Evolutionary conservation across 768 basidiomycete species (phyloP).

Genomic region (Coprinopsis cinerea): DNA sequence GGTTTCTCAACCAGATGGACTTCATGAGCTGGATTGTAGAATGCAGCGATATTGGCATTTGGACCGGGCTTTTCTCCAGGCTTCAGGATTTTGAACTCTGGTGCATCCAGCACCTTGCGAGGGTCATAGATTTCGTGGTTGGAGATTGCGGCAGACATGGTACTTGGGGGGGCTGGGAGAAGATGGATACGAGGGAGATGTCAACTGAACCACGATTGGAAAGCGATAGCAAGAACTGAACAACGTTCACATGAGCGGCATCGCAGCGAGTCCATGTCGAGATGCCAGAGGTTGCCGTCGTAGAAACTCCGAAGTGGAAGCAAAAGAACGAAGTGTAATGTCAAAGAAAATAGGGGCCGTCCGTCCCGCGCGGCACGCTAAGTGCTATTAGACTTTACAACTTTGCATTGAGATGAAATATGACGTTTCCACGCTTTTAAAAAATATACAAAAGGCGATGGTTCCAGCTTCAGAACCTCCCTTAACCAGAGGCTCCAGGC

Average conservation of each 20-base stretch:
- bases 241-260: not conserved
- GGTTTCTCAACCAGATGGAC: constrained; percentile 67
- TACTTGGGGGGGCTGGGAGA: not conserved
- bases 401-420: not conserved
- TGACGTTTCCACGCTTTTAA: constrained; percentile 8
- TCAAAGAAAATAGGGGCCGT: too few species aligned
- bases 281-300: too few species aligned
- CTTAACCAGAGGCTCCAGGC: constrained; percentile 22
- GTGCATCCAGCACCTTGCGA: constrained; percentile 49
- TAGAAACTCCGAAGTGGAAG: too few species aligned
- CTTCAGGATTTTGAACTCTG: constrained; percentile 47
- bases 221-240: not conserved
- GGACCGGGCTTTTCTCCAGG: constrained; percentile 43
- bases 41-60: constrained; percentile 53
- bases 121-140: constrained; percentile 49
- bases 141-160: not conserved
- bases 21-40: constrained; percentile 58
- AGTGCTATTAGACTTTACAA: too few species aligned
- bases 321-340: too few species aligned
- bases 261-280: not conserved
- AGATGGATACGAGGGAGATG: not conserved
- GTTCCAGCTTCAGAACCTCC: too few species aligned
- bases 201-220: not conserved
- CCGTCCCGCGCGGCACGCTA: too few species aligned
- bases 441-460: constrained; percentile 2